Conservation (phyloP, 2,329 filamentous ascomycete species). For the Trichophyton verrucosum region DNA sequence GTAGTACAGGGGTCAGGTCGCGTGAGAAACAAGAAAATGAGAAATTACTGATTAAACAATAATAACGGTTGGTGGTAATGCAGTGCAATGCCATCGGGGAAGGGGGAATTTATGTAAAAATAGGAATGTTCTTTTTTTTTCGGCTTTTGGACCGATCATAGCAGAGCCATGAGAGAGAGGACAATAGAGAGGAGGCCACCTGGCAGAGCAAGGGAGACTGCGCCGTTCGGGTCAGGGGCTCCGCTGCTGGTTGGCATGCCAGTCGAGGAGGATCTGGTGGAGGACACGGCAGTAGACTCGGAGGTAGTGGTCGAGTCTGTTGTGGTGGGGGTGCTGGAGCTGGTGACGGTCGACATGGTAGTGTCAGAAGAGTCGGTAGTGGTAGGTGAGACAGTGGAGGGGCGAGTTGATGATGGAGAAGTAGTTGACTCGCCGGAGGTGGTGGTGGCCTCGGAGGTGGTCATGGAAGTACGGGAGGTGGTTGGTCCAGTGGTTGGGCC, state of each 20-base stretch:
- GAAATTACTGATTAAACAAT: slow-evolving; percentile 1
- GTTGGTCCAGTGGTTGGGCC: slow-evolving; percentile 18
- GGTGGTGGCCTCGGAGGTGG: slow-evolving; percentile 16
- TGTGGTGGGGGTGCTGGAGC: slow-evolving; percentile 18
- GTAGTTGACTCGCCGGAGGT: slow-evolving; percentile 17
- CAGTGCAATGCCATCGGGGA: too few species aligned
- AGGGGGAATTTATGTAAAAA: too few species aligned
- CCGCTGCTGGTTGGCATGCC: slow-evolving; percentile 2
- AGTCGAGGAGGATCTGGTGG: background rate
- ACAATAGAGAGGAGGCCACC: slow-evolving; percentile 11
- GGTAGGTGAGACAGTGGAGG: slow-evolving; percentile 11
- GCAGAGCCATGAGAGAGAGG: slow-evolving; percentile 12
- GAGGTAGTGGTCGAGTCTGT: slow-evolving; percentile 15
- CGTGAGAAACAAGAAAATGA: background rate
- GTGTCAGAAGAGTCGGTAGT: slow-evolving; percentile 12
- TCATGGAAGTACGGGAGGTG: slow-evolving; percentile 15
- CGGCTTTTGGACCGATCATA: slow-evolving; percentile 5
- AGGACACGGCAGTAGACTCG: background rate
- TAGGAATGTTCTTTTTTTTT: too few species aligned
- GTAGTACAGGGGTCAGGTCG: background rate
- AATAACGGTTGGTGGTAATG: background rate
- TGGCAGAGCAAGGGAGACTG: slow-evolving; percentile 9
- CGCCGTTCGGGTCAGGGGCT: slow-evolving; percentile 12
- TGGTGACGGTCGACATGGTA: slow-evolving; percentile 12
- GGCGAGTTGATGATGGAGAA: slow-evolving; percentile 18